Evolutionary conservation across 116 monocot species (phyloP), one percentile per base, ranked within the genome.

Genomic region (Cymodocea nodosa): DNA sequence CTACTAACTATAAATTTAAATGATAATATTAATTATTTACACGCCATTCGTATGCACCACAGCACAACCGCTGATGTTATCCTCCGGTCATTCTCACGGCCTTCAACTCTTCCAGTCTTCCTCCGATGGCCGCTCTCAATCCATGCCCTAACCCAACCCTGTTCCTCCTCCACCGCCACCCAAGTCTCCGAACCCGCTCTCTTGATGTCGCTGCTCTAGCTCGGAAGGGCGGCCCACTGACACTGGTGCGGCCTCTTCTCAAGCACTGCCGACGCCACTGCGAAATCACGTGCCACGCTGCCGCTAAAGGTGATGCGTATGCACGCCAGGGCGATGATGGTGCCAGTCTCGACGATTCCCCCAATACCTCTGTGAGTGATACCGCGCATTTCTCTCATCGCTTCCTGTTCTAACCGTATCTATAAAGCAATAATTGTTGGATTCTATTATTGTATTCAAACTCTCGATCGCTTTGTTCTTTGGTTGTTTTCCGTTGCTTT

Each of bases 101-200:
- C 34, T 13, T 59, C 59, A 4, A 12, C 59, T 35, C 25, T 25
- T 3, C 23, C 34, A 12, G 34, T 35, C 25, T 25, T 3, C 23
- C 34, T 59, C 30, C 59, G 4, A 24, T 34, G 25, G 11, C 59
- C 59, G 15, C 25, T 7, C 25, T 16, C 65, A 65, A 25, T 37
- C 51, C 9, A 65, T 14, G 15, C 23, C 65, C 65, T 65, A 65
- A 65, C 6, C 25, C 37, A 65, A 30, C 30, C 30, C 30, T 30
- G 30, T 7, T 22, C 23, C 51, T 65, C 8, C 20, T 65, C 24
- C 40, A 15, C 44, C 63, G 35, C 15, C 35, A 35, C 18, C 18
- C 6, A 6, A 16, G 36, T 25, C 62, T 4, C 25, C 13, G 4
- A 30, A 12, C 18, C 34, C 24, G 34, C 15, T 22, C 34, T 30